phyloP scores from a whole-genome alignment of 2,329 filamentous ascomycete genomes.

The Aspergillus sp. region DNA sequence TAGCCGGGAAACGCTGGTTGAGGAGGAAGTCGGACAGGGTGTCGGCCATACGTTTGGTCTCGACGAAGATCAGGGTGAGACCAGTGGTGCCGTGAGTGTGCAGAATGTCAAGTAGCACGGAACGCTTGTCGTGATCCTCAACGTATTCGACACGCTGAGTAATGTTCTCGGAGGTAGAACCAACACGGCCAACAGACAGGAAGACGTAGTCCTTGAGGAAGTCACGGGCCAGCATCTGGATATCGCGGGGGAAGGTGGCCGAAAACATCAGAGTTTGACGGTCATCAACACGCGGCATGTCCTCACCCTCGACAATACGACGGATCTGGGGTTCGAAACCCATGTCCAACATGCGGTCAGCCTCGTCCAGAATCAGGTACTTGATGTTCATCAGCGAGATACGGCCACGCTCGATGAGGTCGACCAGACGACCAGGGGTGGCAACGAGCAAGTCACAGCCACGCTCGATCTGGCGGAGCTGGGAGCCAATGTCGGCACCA shows the following conservation, averaged over 20 bases:
- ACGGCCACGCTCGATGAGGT: conserved; percentile 95
- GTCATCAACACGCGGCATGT: conserved; percentile 77
- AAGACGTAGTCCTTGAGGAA: conserved; percentile 99
- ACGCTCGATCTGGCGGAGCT: conserved; percentile 95
- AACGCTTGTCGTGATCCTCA: conserved; percentile 95
- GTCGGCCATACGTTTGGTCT: conserved; percentile 99
- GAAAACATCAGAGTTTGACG: conserved; percentile 99
- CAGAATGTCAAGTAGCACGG: conserved; percentile 91
- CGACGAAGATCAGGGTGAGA: conserved; percentile 94
- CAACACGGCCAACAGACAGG: conserved; percentile 95
- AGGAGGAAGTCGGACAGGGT: conserved; percentile 96
- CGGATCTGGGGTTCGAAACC: conserved; percentile 99
- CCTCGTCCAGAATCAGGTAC: conserved; percentile 97
- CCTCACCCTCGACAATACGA: conserved; percentile 94
- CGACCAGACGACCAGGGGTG: conserved; percentile 92
- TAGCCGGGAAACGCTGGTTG: conserved; percentile 97
- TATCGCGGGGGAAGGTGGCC: conserved; percentile 96
- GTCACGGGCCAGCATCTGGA: conserved; percentile 97
- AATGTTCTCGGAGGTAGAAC: conserved; percentile 99
- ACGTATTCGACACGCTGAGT: conserved; percentile 98
- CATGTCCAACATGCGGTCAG: conserved; percentile 99
- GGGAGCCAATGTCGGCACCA: conserved; percentile 96
- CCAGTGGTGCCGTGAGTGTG: conserved; percentile 79
- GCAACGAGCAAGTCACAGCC: conserved; percentile 96
- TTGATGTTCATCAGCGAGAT: conserved; percentile 99